Base-by-base conservation (phyloP, 192 early-diverging fungal species). In the Endogone sp. region DNA sequence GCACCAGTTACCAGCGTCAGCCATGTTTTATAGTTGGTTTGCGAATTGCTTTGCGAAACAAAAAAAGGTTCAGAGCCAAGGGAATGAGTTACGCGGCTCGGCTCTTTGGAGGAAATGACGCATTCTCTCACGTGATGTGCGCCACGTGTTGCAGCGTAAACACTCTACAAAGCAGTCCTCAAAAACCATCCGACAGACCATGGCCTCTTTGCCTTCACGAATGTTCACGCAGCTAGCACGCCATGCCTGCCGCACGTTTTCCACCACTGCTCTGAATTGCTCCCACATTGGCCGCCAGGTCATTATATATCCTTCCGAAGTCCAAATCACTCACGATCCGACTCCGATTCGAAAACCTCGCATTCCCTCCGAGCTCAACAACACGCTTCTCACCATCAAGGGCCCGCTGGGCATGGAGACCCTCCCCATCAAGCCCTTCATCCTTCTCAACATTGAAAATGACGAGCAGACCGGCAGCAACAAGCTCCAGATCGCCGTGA, bases 211-310 rank as follows among this genome's bases (percentile, higher is more conserved):
- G 3, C 29, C 37, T 20, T 58, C 62, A 63, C 27, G 56, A 24
- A 28, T 62, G 32, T 23, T 65, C 9, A 27, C 49, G n/a, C 21
- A 37, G 25, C 66, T 60, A 64, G 67, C 68, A 20, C 82, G 74
- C n/a, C 28, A 64, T 28, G 37, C 37, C 37, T 16, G 6, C 37
- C 37, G 37, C 37, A 6, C 37, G 9, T 86, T 90, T 59, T 71
- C 78, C 9, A 73, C 84, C 20, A 68, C 84, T 24, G 61, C 75
- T 23, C 65, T 80, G 22, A 63, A 73, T 1, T 73, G 67, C 24
- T 96, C 94, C 37, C 91, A 91, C 75, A 91, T 97, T 77, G 97
- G 97, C 65, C 88, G 90, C 37, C 79, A 85, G 60, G 79, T 86
- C 10, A 81, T 99, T 24, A 85, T 83, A 56, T 90, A 90, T 76